Percentiles rank a stretch among this genome's conserved stretches.
These are phyloP conservation scores for Achlya hypogyna DNA, from an alignment of 352 stramenopile genomes.

Conservation along the genomic window DNA sequence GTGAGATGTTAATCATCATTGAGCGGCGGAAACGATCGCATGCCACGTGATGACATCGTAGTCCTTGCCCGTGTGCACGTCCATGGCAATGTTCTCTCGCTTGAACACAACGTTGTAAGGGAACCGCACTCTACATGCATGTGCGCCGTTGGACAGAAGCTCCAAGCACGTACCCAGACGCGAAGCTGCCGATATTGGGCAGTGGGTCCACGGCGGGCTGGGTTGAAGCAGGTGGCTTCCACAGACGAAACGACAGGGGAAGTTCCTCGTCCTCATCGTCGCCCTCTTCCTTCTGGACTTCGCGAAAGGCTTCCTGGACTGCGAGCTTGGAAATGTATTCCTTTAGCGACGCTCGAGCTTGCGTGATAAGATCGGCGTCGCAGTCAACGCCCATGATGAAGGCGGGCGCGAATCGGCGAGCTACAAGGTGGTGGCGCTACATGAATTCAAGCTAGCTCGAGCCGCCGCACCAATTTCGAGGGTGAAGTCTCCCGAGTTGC, in stretches of 20 bases:
- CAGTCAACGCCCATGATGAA: constrained; percentile 67
- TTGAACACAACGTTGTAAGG: constrained; percentile 78
- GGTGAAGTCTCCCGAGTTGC: constrained; percentile 73
- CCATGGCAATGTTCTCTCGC: constrained; percentile 52
- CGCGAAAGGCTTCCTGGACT: constrained; percentile 40
- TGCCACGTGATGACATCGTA: constrained; percentile 81
- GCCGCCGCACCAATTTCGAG: constrained; percentile 41
- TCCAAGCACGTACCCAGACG: constrained; percentile 40
- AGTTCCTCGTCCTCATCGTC: constrained; percentile 38
- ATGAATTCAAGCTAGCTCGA: not conserved
- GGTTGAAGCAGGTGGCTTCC: constrained; percentile 35
- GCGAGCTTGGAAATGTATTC: constrained; percentile 50
- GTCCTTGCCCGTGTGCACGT: constrained; percentile 43
- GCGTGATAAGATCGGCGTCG: constrained; percentile 52
- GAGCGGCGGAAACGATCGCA: not conserved
- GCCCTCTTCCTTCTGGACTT: constrained; percentile 8
- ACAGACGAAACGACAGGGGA: constrained; percentile 55
- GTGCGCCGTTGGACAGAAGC: not conserved
- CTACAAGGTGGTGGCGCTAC: constrained; percentile 20
- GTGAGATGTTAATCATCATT: not conserved
- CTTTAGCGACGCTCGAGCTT: constrained; percentile 48
- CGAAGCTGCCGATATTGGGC: constrained; percentile 31
- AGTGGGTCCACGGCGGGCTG: not conserved
- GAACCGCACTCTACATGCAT: constrained; percentile 28
- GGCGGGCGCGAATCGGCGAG: constrained; percentile 37